These are phyloP conservation scores for Haematococcus lacustris DNA, from an alignment of 139 green algal genomes.

Conservation along the genomic window DNA sequence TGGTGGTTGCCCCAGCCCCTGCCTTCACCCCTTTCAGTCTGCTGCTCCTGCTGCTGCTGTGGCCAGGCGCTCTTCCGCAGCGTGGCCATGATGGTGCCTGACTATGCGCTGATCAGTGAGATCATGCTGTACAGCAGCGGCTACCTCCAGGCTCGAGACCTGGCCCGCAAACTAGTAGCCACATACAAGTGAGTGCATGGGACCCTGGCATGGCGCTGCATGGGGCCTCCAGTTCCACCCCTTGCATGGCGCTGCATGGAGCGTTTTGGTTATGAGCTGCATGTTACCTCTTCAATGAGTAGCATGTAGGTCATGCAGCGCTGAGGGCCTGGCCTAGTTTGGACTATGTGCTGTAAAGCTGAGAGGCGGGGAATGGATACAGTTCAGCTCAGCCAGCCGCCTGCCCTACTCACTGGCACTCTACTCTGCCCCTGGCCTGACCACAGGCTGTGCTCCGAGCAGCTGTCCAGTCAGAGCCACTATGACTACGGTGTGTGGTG, in stretches of 20 bases:
- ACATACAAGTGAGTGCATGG: constrained; percentile 48
- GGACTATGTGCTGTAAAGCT: neutral
- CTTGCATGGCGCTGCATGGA: neutral
- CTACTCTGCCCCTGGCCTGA: too few species aligned
- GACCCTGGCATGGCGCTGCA: neutral
- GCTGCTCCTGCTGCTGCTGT: neutral
- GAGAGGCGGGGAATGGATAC: neutral
- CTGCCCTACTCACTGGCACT: neutral
- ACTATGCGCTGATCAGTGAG: constrained; percentile 67
- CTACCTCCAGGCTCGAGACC: constrained; percentile 57
- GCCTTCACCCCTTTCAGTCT: neutral
- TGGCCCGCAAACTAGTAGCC: constrained; percentile 76
- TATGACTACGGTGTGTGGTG: neutral
- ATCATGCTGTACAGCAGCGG: constrained; percentile 54
- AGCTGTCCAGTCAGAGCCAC: neutral
- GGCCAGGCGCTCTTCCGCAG: constrained; percentile 50
- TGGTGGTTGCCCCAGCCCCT: neutral
- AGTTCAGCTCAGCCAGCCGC: neutral
- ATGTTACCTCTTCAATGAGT: neutral
- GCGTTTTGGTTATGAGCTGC: neutral
- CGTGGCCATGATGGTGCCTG: constrained; percentile 73
- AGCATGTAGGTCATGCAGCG: neutral
- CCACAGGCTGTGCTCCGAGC: too few species aligned
- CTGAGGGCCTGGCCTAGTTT: neutral
- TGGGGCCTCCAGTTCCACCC: too few species aligned